Percentiles rank a stretch among this genome's conserved stretches.
Evolutionary conservation across 2,329 filamentous ascomycete genomes (phyloP).

Genomic region (Trichoderma afroharzianum): DNA sequence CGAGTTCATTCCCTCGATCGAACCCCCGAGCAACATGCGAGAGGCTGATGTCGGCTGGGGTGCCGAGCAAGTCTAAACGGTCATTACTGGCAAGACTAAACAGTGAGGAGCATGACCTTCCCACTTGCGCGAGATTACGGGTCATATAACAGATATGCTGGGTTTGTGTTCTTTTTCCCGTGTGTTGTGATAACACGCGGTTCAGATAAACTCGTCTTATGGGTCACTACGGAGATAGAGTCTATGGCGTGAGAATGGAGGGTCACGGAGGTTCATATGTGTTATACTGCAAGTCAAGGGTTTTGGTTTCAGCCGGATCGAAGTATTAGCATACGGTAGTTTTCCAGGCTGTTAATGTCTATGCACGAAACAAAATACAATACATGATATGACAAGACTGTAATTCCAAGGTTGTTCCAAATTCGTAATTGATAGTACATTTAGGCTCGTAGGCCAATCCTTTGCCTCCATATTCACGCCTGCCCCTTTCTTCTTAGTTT

Average conservation of each 20-base stretch:
- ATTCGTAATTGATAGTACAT: background rate
- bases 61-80: constrained; percentile 66
- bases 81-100: background rate
- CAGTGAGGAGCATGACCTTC: background rate
- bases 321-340: background rate
- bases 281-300: background rate
- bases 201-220: background rate
- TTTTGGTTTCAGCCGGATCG: background rate
- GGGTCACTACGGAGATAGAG: background rate
- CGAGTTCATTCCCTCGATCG: constrained; percentile 75
- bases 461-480: background rate
- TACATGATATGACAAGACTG: background rate
- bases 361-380: background rate
- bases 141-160: background rate
- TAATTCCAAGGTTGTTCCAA: background rate
- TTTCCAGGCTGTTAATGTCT: background rate
- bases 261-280: background rate
- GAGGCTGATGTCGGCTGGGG: constrained; percentile 74
- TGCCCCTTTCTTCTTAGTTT: background rate
- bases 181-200: background rate
- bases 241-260: background rate
- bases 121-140: background rate
- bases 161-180: background rate
- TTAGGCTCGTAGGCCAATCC: background rate
- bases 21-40: constrained; percentile 78